Evolutionary conservation across 192 early-diverging fungal species (phyloP).

Genomic region (Neocallimastix lanati): DNA sequence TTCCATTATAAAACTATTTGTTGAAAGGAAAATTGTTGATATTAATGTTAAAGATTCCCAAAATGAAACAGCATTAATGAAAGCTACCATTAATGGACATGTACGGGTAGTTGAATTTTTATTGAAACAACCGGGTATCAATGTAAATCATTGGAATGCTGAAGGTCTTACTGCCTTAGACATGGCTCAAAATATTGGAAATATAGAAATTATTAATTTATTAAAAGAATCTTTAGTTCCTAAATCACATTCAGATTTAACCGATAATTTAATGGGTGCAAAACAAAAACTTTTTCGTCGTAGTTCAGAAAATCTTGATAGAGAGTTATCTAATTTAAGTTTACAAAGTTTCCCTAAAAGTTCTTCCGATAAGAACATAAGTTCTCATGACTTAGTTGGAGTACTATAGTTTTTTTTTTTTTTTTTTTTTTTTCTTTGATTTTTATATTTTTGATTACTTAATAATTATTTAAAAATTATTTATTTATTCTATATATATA

Average conservation of each 20-base stretch:
- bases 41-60: background rate
- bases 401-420: too few species aligned
- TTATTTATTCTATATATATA: too few species aligned
- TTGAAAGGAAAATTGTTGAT: background rate
- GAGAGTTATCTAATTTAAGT: background rate
- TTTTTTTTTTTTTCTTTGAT: too few species aligned
- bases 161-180: background rate
- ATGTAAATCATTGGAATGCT: background rate
- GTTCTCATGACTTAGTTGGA: background rate
- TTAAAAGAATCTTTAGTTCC: too few species aligned
- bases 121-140: background rate
- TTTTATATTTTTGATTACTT: too few species aligned
- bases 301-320: background rate
- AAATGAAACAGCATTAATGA: background rate
- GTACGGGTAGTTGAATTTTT: background rate
- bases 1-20: background rate
- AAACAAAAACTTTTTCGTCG: background rate
- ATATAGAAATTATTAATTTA: background rate
- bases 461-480: too few species aligned
- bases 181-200: background rate
- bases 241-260: too few species aligned
- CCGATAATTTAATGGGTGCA: background rate
- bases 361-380: background rate
- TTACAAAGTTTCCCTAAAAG: background rate
- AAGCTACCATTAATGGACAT: background rate